Percentiles rank a stretch among this genome's conserved stretches.
Conservation (phyloP, 73 alveolate species). For the Uronychia setigera region DNA sequence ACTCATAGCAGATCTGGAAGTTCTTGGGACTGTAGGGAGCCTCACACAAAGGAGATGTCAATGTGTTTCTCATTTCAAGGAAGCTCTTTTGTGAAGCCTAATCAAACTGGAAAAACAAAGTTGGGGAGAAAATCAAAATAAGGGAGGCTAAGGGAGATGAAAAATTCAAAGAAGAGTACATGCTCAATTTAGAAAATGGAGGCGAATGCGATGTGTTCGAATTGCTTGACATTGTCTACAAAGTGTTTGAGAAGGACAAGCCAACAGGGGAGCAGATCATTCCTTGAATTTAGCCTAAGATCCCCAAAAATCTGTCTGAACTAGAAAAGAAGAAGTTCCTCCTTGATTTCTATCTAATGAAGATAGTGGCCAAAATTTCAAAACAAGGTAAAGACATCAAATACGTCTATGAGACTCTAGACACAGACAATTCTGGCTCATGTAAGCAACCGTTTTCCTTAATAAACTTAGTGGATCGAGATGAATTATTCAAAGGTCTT, state of each 20-base stretch:
- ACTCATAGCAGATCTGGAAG: background rate
- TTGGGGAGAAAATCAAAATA: background rate
- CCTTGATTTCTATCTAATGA: background rate
- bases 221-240: background rate
- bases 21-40: conserved; percentile 6
- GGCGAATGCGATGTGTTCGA: background rate
- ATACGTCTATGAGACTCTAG: background rate
- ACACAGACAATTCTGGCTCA: background rate
- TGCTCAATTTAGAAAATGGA: background rate
- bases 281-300: background rate
- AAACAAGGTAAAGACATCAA: background rate
- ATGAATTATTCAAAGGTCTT: conserved; percentile 23
- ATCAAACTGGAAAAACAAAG: background rate
- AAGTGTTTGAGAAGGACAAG: background rate
- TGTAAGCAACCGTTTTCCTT: background rate
- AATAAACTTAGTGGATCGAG: background rate
- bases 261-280: background rate
- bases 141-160: background rate
- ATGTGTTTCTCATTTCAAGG: background rate
- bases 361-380: background rate
- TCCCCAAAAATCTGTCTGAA: background rate
- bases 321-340: background rate
- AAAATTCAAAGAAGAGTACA: background rate
- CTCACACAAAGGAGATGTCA: background rate
- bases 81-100: background rate